Evolutionary conservation across 169 alveolate genomes (phyloP).

Genomic region (Cryptosporidium baileyi): DNA sequence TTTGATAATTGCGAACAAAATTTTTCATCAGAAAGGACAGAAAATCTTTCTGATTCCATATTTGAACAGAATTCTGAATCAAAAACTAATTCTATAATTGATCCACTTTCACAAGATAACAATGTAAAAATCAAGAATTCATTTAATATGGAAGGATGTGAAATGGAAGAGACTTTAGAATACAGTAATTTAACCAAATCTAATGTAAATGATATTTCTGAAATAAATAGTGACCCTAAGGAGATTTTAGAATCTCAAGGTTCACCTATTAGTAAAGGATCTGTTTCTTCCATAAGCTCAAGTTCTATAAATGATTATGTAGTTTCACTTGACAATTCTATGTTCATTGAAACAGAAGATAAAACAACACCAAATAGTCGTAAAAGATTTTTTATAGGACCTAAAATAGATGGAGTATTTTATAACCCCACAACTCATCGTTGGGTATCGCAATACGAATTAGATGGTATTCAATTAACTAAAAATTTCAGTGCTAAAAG

Average conservation of each 20-base stretch:
- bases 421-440: conserved; percentile 55
- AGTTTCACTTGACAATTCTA: conserved; percentile 18
- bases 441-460: conserved; percentile 67
- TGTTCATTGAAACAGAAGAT: conserved; percentile 48
- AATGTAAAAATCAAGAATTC: not conserved
- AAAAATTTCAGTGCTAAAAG: conserved; percentile 59
- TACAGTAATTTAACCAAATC: not conserved
- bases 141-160: too few relatives aligned
- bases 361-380: conserved; percentile 9
- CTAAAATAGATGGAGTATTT: conserved; percentile 40
- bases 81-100: not conserved
- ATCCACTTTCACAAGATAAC: not conserved
- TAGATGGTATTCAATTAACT: conserved; percentile 31
- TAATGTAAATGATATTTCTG: not conserved
- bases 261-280: not conserved
- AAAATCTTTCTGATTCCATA: not conserved
- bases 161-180: not conserved
- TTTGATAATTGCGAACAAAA: too few relatives aligned
- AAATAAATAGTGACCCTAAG: not conserved
- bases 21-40: not conserved
- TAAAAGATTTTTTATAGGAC: conserved; percentile 66
- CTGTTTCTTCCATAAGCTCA: conserved; percentile 6
- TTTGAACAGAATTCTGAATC: not conserved
- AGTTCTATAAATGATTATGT: not conserved
- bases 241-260: not conserved